Conservation (phyloP, 2,329 filamentous ascomycete genomes). For the Amylocarpus encephaloides region DNA sequence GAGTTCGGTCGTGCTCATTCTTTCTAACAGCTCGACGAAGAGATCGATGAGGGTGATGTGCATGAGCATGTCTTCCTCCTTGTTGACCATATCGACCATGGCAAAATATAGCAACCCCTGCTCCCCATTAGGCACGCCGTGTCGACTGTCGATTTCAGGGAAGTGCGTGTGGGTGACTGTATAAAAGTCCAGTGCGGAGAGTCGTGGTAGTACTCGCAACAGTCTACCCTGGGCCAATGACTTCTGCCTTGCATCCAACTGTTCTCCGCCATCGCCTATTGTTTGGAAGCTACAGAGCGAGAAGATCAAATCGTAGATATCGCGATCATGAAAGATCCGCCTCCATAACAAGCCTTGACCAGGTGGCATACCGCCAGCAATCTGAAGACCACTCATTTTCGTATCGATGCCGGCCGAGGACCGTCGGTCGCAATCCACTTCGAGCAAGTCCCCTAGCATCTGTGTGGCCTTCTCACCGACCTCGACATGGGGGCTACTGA, state of each 20-base stretch:
- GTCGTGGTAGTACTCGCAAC: conserved; percentile 28
- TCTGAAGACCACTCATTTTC: conserved; percentile 33
- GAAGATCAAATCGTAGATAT: conserved; percentile 42
- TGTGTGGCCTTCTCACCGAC: conserved; percentile 48
- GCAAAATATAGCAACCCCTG: conserved; percentile 30
- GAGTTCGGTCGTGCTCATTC: conserved; percentile 27
- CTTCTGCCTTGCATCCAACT: conserved; percentile 29
- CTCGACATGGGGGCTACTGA: conserved; percentile 46
- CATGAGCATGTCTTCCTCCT: conserved; percentile 31
- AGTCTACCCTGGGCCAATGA: conserved; percentile 31
- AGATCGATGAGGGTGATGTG: conserved; percentile 31
- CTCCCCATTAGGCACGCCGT: conserved; percentile 13
- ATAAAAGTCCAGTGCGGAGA: conserved; percentile 27
- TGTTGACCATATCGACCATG: conserved; percentile 29
- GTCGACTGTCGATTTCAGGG: conserved; percentile 24
- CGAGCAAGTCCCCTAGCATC: conserved; percentile 48
- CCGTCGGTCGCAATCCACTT: conserved; percentile 45
- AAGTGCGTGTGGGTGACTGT: conserved; percentile 25
- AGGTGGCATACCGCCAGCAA: conserved; percentile 35
- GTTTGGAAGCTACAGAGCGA: conserved; percentile 31
- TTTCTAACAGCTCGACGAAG: conserved; percentile 29
- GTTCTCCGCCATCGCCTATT: conserved; percentile 14
- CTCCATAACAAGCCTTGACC: conserved; percentile 51
- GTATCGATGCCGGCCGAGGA: conserved; percentile 20
- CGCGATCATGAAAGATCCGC: conserved; percentile 42